Percentiles rank a stretch among this genome's conserved stretches.
Conservation (phyloP, 2,329 filamentous ascomycete genomes). For the Elsinoe fawcettii region DNA sequence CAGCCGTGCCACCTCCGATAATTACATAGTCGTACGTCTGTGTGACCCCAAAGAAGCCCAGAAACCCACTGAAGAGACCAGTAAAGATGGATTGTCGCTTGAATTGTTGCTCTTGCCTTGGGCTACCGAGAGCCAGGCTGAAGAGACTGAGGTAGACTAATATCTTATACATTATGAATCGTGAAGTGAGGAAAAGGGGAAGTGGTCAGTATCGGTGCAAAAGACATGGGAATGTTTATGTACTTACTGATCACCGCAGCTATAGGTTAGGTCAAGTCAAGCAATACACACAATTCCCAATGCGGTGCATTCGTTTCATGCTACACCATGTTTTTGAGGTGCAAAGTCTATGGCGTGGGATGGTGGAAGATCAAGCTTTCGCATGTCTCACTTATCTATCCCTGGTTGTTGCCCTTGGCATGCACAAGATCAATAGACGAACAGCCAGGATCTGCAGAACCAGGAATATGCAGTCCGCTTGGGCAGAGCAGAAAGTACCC, state of each 20-base stretch:
- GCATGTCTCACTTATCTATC: not conserved
- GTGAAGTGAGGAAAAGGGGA: not conserved
- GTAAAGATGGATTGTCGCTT: not conserved
- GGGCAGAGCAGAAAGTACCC: too few species aligned
- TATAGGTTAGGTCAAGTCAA: too few species aligned
- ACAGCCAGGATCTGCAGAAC: too few species aligned
- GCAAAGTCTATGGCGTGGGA: too few species aligned
- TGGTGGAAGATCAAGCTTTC: not conserved
- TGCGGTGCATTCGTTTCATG: not conserved
- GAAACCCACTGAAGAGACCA: not conserved
- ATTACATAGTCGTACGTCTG: constrained; percentile 22
- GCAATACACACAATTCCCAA: too few species aligned
- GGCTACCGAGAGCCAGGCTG: not conserved
- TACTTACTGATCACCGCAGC: too few species aligned
- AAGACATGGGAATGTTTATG: too few species aligned
- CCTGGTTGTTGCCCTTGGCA: not conserved
- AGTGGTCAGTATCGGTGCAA: not conserved
- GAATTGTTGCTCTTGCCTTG: not conserved
- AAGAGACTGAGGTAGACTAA: not conserved
- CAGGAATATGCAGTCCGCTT: too few species aligned
- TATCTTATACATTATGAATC: not conserved
- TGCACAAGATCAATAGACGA: not conserved
- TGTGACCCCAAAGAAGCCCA: not conserved
- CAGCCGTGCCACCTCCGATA: constrained; percentile 21
- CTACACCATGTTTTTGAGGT: not conserved